Evolutionary conservation across 768 basidiomycete genomes (phyloP).

Genomic region (Sporobolomyces pararoseus): DNA sequence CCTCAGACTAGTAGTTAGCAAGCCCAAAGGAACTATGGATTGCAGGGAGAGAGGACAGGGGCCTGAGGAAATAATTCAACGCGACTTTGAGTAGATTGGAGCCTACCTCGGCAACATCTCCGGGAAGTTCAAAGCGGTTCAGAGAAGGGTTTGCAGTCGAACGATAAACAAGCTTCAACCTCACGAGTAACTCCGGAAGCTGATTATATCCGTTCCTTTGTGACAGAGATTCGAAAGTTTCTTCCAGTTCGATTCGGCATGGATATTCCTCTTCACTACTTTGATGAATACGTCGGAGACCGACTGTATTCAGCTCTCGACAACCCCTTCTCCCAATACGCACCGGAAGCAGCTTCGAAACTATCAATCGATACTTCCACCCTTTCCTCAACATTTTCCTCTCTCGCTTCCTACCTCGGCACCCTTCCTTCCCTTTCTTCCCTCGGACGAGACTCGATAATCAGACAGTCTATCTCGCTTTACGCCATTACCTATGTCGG

Average conservation of each 20-base stretch:
- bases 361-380: slow-evolving; percentile 25
- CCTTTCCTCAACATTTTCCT: neutral
- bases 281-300: slow-evolving; percentile 43
- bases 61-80: neutral
- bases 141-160: neutral
- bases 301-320: slow-evolving; percentile 32
- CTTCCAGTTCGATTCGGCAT: neutral
- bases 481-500: slow-evolving; percentile 69
- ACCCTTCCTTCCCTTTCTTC: slow-evolving; percentile 20
- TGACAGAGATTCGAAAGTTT: neutral
- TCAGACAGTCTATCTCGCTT: slow-evolving; percentile 71
- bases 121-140: neutral
- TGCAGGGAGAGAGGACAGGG: too few species aligned
- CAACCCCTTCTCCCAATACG: slow-evolving; percentile 29
- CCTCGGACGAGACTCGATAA: slow-evolving; percentile 24
- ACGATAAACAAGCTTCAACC: neutral
- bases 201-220: neutral
- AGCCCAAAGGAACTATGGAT: neutral
- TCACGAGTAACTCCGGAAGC: too few species aligned
- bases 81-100: neutral
- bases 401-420: slow-evolving; percentile 19
- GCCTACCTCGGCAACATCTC: neutral
- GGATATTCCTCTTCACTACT: slow-evolving; percentile 39
- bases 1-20: neutral
- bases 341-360: neutral